Percentiles rank a stretch among this genome's conserved stretches.
Conservation (phyloP, 1,284 basidiomycete species). For the Athelia sp. region DNA sequence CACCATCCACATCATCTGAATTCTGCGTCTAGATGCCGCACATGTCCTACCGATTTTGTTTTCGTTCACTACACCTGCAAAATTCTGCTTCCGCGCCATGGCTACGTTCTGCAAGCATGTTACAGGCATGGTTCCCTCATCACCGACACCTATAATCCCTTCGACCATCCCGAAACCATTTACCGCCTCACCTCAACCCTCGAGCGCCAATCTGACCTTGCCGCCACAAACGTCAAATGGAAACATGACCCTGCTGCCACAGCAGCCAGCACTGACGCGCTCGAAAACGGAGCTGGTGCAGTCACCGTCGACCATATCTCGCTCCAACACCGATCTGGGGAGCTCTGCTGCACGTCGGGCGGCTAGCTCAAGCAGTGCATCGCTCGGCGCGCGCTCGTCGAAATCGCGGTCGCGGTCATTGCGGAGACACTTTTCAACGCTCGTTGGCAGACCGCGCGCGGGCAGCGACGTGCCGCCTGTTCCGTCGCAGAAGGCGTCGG, state of each 20-base stretch:
- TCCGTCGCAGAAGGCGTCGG: slow-evolving; percentile 11
- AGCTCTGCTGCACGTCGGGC: background rate
- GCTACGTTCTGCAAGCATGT: slow-evolving; percentile 63
- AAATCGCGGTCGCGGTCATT: background rate
- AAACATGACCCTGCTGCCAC: no score
- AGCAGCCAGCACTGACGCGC: no score
- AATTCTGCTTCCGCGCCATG: slow-evolving; percentile 72
- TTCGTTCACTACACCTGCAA: slow-evolving; percentile 78
- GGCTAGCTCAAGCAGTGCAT: no score
- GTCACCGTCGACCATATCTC: no score
- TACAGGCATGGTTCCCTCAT: slow-evolving; percentile 37
- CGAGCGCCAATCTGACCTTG: no score
- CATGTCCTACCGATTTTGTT: slow-evolving; percentile 79
- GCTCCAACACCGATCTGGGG: no score
- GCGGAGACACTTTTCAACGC: background rate
- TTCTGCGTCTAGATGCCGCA: slow-evolving; percentile 50
- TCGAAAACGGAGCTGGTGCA: no score
- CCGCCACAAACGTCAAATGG: no score
- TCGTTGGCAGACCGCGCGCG: background rate
- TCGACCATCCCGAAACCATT: slow-evolving; percentile 8
- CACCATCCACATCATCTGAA: slow-evolving; percentile 3
- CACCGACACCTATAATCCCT: slow-evolving; percentile 4
- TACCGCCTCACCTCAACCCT: slow-evolving; percentile 3
- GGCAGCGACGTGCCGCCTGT: background rate
- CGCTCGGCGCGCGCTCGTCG: background rate